Evolutionary conservation across 2,329 filamentous ascomycete species (phyloP).

Genomic region (Phaeosphaeriaceae sp.): DNA sequence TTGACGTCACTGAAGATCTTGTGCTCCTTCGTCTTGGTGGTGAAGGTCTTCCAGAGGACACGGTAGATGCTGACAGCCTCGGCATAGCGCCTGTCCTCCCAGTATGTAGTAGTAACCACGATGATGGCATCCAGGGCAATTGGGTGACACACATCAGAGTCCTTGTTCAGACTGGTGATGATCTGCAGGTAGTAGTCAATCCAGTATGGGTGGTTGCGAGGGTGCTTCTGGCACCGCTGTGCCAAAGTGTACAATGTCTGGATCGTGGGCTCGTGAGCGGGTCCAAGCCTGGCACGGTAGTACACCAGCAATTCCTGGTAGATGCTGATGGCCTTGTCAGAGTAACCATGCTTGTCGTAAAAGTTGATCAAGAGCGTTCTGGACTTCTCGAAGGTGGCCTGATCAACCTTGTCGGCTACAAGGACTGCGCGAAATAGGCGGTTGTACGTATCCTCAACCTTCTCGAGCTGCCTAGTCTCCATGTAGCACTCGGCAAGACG

Average conservation of each 20-base stretch:
- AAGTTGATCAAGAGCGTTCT: conserved; percentile 45
- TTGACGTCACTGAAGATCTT: conserved; percentile 50
- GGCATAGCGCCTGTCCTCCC: conserved; percentile 54
- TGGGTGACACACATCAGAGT: conserved; percentile 48
- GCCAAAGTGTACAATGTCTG: conserved; percentile 58
- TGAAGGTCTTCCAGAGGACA: conserved; percentile 56
- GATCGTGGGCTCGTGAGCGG: conserved; percentile 55
- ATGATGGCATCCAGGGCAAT: conserved; percentile 52
- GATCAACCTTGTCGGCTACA: conserved; percentile 36
- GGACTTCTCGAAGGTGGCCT: conserved; percentile 43
- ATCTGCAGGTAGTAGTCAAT: conserved; percentile 59
- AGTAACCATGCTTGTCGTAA: conserved; percentile 50
- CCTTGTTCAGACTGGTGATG: conserved; percentile 52
- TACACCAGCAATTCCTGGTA: conserved; percentile 50
- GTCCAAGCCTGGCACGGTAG: conserved; percentile 38
- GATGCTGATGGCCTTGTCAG: conserved; percentile 45
- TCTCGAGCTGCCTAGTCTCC: conserved; percentile 45
- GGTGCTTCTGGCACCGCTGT: conserved; percentile 43
- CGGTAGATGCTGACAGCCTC: conserved; percentile 53
- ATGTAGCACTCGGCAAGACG: conserved; percentile 57
- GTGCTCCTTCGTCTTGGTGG: conserved; percentile 55
- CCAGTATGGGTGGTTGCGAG: conserved; percentile 54
- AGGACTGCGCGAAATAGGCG: conserved; percentile 50
- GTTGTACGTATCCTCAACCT: conserved; percentile 49
- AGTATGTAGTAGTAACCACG: conserved; percentile 55